Percentiles rank a stretch among this genome's conserved stretches.
phyloP scores from a whole-genome alignment of 2,329 filamentous ascomycete genomes.

The Exophiala spinifera region DNA sequence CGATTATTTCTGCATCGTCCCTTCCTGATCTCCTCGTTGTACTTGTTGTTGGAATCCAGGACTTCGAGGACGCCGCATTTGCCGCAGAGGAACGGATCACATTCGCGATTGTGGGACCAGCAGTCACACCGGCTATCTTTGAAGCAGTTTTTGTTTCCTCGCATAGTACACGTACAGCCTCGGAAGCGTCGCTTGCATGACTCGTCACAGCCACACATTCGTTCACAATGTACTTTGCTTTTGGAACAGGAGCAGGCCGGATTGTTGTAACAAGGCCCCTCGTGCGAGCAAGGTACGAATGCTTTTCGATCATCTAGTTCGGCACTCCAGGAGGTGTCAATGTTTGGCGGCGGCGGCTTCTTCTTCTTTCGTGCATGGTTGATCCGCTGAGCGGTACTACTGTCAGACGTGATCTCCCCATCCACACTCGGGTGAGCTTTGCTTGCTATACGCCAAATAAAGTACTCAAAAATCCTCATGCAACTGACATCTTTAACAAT shows the following conservation, averaged over 20 bases:
- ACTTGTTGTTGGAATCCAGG: conserved; percentile 65
- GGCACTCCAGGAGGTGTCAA: conserved; percentile 22
- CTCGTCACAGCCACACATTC: conserved; percentile 26
- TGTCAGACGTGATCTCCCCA: conserved; percentile 3
- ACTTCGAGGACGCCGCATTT: conserved; percentile 67
- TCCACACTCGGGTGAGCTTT: conserved; percentile 5
- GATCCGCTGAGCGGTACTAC: conserved; percentile 4
- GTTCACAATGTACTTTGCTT: conserved; percentile 29
- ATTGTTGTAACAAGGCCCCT: conserved; percentile 27
- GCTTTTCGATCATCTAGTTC: conserved; percentile 24
- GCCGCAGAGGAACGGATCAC: conserved; percentile 71
- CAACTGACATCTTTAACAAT: conserved; percentile 23
- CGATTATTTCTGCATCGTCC: conserved; percentile 68
- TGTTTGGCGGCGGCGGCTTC: conserved; percentile 2
- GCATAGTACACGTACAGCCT: conserved; percentile 28
- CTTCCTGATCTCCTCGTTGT: conserved; percentile 55
- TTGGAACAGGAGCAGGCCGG: conserved; percentile 25
- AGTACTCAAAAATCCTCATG: conserved; percentile 21
- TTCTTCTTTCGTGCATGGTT: conserved; percentile 9
- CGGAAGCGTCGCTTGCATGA: conserved; percentile 29
- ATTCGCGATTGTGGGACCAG: conserved; percentile 70
- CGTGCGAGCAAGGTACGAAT: conserved; percentile 29
- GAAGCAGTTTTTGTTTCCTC: conserved; percentile 26
- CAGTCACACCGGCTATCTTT: conserved; percentile 59
- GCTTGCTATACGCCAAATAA: conserved; percentile 15